Base-by-base conservation (phyloP, 23 red algal genomes). In the Gracilaria domingensis region DNA sequence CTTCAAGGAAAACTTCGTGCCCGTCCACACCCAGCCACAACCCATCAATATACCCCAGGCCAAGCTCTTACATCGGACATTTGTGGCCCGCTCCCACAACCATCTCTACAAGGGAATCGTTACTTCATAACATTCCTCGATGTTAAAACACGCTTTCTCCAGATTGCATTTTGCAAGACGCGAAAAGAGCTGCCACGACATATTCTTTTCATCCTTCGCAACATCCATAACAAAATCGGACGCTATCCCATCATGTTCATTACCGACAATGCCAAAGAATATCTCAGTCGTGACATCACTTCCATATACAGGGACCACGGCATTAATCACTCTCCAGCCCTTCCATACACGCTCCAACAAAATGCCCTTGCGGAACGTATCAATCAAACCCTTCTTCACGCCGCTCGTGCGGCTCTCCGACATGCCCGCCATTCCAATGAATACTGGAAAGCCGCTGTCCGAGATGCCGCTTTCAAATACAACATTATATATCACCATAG, bases 51-150 rank as follows among this genome's bases (percentile, higher is more conserved):
- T 39, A 0, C 20, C 24, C 8, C 54, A 2, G 67, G 84, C 7
- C 44, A 66, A 47, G 73, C 73, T 39, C 23, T 75, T 14, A 85
- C 54, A 23, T 66, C 54, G 1, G 81, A 85, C 12, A 85, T 26
- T 1, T 85, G 81, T 42, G 33, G 81, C 33, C 81, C 81, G 1
- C 62, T 66, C 62, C 11, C 32, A 6, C 30, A 33, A 23, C 20
- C 11, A 2, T 85, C 81, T 1, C 62, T 55, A 40, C 81, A 85
- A 25, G 81, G 81, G 2, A 85, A 85, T 12, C 33, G 21, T 1
- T 56, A 85, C 44, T 85, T 71, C 61, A 56, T 85, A 13, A 85
- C 81, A 36, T 87, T 51, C 48, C 28, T 87, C 6, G 84, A 87
- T 42, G 84, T 33, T 3, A 33, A 35, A 20, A 87, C 64, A 56